Evolutionary conservation across 78 protist species (phyloP).

Genomic region (Isochrysis galbana): DNA sequence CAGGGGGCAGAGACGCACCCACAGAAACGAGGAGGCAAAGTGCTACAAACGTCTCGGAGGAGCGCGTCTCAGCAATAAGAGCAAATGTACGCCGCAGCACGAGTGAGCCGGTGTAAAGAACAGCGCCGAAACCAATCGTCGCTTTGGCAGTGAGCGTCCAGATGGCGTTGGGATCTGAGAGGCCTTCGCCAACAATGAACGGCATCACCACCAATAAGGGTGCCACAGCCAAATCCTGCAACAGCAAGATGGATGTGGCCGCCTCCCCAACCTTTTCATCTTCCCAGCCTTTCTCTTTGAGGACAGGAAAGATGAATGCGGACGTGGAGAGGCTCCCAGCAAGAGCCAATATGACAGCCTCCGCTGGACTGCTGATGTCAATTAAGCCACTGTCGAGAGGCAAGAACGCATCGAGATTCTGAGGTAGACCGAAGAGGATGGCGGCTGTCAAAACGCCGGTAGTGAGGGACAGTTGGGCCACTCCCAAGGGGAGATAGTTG

Average conservation of each 20-base stretch:
- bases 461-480: neutral
- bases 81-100: neutral
- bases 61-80: neutral
- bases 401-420: neutral
- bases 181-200: neutral
- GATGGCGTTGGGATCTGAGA: neutral
- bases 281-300: neutral
- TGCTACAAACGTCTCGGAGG: neutral
- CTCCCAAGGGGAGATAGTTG: neutral
- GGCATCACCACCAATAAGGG: constrained; percentile 13
- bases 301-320: neutral
- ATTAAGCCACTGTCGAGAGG: neutral
- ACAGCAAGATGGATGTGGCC: neutral
- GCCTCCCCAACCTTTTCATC: neutral
- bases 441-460: neutral
- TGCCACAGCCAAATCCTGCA: constrained; percentile 9
- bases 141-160: neutral
- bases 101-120: neutral
- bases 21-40: neutral
- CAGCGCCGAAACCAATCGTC: neutral
- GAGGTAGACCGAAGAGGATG: neutral
- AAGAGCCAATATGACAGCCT: neutral
- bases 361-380: neutral
- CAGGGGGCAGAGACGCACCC: no score
- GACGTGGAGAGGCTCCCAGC: constrained; percentile 8